Conservation (phyloP, 768 basidiomycete species). For the Suillus alpinus region DNA sequence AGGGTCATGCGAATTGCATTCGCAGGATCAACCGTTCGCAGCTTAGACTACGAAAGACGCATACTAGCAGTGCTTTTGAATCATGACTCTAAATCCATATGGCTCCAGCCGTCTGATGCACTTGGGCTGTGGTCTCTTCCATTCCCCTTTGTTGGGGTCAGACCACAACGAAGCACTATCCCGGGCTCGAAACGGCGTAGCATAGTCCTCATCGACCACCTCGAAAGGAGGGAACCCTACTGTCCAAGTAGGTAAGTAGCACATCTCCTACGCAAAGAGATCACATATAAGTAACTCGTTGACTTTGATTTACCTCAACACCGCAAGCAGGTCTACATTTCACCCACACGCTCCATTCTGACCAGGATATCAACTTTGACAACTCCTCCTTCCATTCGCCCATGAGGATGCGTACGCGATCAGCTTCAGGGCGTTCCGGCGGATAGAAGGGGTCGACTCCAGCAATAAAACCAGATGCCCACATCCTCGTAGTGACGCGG, state of each 20-base stretch:
- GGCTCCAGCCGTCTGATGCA: constrained; percentile 13
- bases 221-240: not conserved
- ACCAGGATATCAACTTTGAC: constrained; percentile 12
- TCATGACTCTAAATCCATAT: constrained; percentile 1
- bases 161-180: not conserved
- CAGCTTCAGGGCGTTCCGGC: not conserved
- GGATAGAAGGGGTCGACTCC: constrained; percentile 4
- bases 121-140: constrained; percentile 21
- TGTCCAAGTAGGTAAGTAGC: constrained; percentile 23
- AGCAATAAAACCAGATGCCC: constrained; percentile 14
- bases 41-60: not conserved
- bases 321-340: constrained; percentile 13
- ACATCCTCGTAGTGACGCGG: constrained; percentile 15
- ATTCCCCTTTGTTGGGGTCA: constrained; percentile 7
- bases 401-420: constrained; percentile 1
- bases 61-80: not conserved
- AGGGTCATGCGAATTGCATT: not conserved
- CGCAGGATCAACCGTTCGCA: not conserved
- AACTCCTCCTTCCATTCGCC: constrained; percentile 11
- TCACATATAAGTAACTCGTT: not conserved
- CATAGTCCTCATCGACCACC: not conserved
- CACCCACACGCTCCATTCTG: constrained; percentile 21
- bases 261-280: constrained; percentile 17
- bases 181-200: not conserved
- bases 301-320: constrained; percentile 3